Percentiles rank a stretch among this genome's conserved stretches.
Conservation (phyloP, 805 yeast genomes). For the Trichomonascus vanleenenianus region DNA sequence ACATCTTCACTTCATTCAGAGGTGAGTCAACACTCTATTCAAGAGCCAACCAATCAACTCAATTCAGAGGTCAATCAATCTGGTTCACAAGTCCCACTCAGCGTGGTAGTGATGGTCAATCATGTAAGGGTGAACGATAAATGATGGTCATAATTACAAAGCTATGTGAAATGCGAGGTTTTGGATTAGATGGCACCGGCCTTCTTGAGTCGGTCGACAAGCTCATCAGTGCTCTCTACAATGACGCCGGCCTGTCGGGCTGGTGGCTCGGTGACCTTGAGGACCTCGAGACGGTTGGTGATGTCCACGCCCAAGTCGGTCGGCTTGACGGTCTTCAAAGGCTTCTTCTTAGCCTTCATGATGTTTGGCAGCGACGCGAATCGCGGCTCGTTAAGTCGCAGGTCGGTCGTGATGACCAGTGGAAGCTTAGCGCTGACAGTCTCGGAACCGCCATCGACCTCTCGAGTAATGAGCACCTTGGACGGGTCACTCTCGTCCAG, state of each 20-base stretch:
- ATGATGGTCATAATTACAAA: neutral
- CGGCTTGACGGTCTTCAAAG: slow-evolving; percentile 58
- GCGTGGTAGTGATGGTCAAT: too few species aligned
- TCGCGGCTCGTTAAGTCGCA: slow-evolving; percentile 90
- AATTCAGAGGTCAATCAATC: too few species aligned
- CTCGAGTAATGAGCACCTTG: slow-evolving; percentile 67
- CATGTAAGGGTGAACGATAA: too few species aligned
- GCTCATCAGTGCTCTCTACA: slow-evolving; percentile 75
- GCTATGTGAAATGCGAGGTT: neutral
- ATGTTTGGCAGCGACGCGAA: slow-evolving; percentile 93
- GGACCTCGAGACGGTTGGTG: slow-evolving; percentile 53
- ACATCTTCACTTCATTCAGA: too few species aligned
- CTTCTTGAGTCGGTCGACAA: slow-evolving; percentile 70
- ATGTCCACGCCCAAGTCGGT: slow-evolving; percentile 66
- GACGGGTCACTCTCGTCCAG: slow-evolving; percentile 49
- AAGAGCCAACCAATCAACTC: too few species aligned
- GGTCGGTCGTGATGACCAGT: slow-evolving; percentile 81
- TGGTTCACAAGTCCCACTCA: too few species aligned
- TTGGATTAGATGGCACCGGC: slow-evolving; percentile 51
- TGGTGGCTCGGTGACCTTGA: slow-evolving; percentile 81
- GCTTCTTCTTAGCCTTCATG: slow-evolving; percentile 98
- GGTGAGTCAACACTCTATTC: too few species aligned
- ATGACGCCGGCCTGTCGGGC: slow-evolving; percentile 73
- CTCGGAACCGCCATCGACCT: slow-evolving; percentile 93
- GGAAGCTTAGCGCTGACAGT: slow-evolving; percentile 73